Percentiles rank a stretch among this genome's conserved stretches.
These are phyloP conservation scores for Malus hybrid DNA, from an alignment of 331 rosid species.

Conservation along the genomic window DNA sequence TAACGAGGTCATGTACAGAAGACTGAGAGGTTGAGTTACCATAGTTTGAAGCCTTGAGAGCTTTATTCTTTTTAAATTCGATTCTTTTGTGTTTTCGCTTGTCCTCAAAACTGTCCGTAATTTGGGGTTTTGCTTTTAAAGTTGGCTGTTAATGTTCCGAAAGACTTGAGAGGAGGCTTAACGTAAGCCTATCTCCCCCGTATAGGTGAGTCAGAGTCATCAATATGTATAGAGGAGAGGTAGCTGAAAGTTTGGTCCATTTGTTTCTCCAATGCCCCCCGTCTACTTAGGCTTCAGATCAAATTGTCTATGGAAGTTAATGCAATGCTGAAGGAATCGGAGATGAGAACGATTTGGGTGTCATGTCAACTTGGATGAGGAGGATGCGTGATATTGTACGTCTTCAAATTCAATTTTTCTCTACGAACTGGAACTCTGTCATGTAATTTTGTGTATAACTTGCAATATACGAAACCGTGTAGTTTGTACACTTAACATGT, in stretches of 20 bases:
- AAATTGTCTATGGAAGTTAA: neutral
- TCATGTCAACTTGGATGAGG: neutral
- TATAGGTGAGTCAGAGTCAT: neutral
- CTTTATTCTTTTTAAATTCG: neutral
- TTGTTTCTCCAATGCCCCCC: neutral
- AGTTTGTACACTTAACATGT: no score
- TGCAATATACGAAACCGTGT: no score
- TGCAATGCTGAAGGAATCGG: neutral
- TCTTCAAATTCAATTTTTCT: neutral
- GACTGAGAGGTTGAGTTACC: neutral
- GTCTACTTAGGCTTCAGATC: neutral
- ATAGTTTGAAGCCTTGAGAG: neutral
- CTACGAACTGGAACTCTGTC: neutral
- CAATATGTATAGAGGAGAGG: neutral
- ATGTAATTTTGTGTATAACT: neutral
- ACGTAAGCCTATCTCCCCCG: neutral
- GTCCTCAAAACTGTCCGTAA: neutral
- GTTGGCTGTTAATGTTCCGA: neutral
- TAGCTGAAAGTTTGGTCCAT: neutral
- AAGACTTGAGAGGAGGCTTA: neutral
- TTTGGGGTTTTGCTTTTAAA: neutral
- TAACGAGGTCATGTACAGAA: rapidly evolving
- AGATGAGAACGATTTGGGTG: neutral
- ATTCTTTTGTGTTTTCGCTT: neutral
- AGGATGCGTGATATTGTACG: neutral